phyloP scores from a whole-genome alignment of 106 monocot genomes.

The Allium sativum region DNA sequence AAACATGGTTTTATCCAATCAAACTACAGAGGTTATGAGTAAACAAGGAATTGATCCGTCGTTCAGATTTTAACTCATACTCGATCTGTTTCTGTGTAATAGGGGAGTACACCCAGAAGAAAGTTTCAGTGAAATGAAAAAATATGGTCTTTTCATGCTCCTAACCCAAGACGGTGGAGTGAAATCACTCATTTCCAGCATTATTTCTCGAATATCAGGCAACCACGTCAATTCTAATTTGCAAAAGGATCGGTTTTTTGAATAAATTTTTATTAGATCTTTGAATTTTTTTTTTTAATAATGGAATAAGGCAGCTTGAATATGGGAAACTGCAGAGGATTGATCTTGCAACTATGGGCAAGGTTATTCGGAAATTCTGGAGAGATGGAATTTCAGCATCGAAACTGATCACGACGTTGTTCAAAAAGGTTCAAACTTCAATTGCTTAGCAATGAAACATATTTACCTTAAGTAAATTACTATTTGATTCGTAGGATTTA shows the following conservation, averaged over 20 bases:
- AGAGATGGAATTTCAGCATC: slow-evolving; percentile 92
- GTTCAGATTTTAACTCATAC: no score
- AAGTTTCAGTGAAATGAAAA: slow-evolving; percentile 88
- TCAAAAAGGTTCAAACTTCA: slow-evolving; percentile 64
- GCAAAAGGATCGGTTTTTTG: no score
- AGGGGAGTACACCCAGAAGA: slow-evolving; percentile 87
- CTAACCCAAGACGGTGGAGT: slow-evolving; percentile 84
- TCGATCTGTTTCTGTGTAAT: slow-evolving; percentile 91
- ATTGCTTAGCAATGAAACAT: no score
- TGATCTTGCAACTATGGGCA: slow-evolving; percentile 89
- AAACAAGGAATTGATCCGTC: slow-evolving; percentile 10
- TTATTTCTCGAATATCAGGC: slow-evolving; percentile 85
- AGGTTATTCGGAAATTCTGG: slow-evolving; percentile 73
- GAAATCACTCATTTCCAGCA: slow-evolving; percentile 59
- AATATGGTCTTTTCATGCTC: slow-evolving; percentile 87
- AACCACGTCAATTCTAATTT: background rate
- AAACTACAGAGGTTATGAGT: slow-evolving; percentile 4
- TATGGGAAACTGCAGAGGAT: slow-evolving; percentile 75
- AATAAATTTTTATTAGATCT: background rate
- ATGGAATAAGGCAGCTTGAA: slow-evolving; percentile 61
- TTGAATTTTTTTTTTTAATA: background rate
- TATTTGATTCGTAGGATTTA: no score
- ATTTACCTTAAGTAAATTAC: no score
- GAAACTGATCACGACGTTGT: slow-evolving; percentile 77
- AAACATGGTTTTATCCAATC: slow-evolving; percentile 12